A percentile compares a stretch with the other conserved stretches of the same genome.
phyloP scores from a whole-genome alignment of 306 rosid genomes.

The Pyrus communis region DNA sequence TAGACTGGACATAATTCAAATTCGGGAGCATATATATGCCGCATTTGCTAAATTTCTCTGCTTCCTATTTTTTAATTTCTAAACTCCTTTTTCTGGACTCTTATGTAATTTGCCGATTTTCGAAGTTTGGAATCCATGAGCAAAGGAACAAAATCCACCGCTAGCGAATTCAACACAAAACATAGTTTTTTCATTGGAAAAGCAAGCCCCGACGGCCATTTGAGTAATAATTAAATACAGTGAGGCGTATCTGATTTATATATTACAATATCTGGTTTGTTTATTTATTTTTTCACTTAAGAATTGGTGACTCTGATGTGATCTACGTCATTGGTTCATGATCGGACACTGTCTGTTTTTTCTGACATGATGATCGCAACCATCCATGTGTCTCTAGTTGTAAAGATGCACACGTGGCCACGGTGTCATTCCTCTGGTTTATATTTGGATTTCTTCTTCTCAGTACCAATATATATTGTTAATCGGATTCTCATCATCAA shows the following conservation, averaged over 20 bases:
- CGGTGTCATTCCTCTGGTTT: constrained; percentile 28
- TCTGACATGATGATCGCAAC: background rate
- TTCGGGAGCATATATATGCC: too few relatives aligned
- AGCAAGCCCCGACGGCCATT: constrained; percentile 10
- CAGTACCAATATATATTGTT: background rate
- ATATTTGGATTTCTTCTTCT: background rate
- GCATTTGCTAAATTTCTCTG: background rate
- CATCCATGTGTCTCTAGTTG: constrained; percentile 11
- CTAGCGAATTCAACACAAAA: background rate
- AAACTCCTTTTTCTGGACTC: background rate
- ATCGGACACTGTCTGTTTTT: background rate
- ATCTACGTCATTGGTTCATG: constrained; percentile 27
- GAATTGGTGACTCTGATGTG: constrained; percentile 5
- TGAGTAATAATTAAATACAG: constrained; percentile 14
- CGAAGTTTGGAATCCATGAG: background rate
- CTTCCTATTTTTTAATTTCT: background rate
- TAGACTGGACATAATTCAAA: too few relatives aligned
- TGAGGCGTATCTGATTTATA: constrained; percentile 12
- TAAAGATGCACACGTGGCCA: constrained; percentile 33
- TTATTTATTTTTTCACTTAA: background rate
- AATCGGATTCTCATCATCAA: background rate
- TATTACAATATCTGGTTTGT: background rate
- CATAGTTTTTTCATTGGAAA: background rate
- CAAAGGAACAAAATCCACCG: background rate
- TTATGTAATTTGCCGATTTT: background rate